Percentiles rank a stretch among this genome's conserved stretches.
These are phyloP conservation scores for Obelidium mucronatum DNA, from an alignment of 192 early-diverging fungal species.

Conservation along the genomic window DNA sequence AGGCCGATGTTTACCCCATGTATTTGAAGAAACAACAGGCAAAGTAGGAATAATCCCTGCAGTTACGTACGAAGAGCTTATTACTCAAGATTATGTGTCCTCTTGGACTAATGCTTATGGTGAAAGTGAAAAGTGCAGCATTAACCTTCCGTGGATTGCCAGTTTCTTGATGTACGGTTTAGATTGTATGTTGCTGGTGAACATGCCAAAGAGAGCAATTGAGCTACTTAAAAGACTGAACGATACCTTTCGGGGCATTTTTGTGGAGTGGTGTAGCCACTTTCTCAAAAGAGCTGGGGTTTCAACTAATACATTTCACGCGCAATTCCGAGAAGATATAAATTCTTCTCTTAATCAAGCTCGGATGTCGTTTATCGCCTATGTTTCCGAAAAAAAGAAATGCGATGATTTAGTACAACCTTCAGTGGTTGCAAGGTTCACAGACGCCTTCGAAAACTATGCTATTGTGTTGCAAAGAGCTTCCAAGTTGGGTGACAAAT, in stretches of 20 bases:
- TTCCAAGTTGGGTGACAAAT: background rate
- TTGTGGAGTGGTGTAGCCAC: conserved; percentile 9
- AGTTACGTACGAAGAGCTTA: background rate
- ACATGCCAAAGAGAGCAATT: background rate
- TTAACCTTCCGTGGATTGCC: conserved; percentile 13
- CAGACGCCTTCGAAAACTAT: conserved; percentile 28
- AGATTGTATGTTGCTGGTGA: conserved; percentile 13
- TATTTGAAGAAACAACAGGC: background rate
- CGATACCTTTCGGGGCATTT: conserved; percentile 11
- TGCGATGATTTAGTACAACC: no score
- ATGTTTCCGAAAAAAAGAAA: no score
- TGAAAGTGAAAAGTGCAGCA: background rate
- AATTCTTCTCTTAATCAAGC: background rate
- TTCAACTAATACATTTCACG: background rate
- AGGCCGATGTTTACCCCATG: background rate
- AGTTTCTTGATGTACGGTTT: conserved; percentile 6
- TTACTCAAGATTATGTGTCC: background rate
- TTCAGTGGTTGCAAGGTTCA: conserved; percentile 1
- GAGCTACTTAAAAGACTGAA: conserved; percentile 5
- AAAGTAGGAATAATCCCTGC: background rate
- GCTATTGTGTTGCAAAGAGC: background rate
- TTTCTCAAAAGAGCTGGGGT: no score
- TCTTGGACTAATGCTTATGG: conserved; percentile 20
- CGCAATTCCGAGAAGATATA: background rate
- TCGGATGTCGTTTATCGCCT: background rate